Percentiles rank a stretch among this genome's conserved stretches.
Conservation (phyloP, 306 rosid species). For the Glycine soja region DNA sequence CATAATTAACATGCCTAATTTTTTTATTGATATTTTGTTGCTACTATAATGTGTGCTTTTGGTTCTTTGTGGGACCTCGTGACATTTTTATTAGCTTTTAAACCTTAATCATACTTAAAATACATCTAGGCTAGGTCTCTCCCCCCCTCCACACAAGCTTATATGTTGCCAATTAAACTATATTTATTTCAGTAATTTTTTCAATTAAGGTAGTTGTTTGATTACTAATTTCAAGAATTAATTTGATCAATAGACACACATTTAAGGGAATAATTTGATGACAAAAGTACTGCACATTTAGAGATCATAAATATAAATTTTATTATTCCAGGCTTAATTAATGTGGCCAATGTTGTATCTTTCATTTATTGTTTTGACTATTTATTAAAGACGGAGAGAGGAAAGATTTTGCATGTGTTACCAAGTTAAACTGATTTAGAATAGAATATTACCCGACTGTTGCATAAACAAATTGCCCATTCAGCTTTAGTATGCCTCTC, state of each 20-base stretch:
- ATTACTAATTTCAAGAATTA: neutral
- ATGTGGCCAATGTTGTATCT: neutral
- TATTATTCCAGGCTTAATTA: neutral
- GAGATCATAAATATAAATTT: neutral
- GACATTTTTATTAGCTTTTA: too few relatives aligned
- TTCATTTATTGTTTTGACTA: neutral
- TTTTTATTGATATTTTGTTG: too few relatives aligned
- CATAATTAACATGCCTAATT: too few relatives aligned
- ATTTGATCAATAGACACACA: neutral
- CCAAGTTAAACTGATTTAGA: too few relatives aligned
- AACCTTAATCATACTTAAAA: too few relatives aligned
- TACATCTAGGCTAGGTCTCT: too few relatives aligned
- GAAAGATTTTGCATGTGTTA: neutral
- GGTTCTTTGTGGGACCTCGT: too few relatives aligned
- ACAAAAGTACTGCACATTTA: neutral
- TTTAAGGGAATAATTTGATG: neutral
- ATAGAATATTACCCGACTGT: constrained; percentile 55
- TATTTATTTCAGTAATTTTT: too few relatives aligned
- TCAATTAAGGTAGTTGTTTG: too few relatives aligned
- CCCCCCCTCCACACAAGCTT: too few relatives aligned
- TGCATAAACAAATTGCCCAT: constrained; percentile 73
- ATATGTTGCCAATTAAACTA: too few relatives aligned
- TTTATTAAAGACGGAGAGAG: neutral
- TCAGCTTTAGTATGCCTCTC: constrained; percentile 71
- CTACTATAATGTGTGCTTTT: too few relatives aligned